These are phyloP conservation scores for Stenocarpella maydis DNA, from an alignment of 2,329 filamentous ascomycete species.

Conservation along the genomic window DNA sequence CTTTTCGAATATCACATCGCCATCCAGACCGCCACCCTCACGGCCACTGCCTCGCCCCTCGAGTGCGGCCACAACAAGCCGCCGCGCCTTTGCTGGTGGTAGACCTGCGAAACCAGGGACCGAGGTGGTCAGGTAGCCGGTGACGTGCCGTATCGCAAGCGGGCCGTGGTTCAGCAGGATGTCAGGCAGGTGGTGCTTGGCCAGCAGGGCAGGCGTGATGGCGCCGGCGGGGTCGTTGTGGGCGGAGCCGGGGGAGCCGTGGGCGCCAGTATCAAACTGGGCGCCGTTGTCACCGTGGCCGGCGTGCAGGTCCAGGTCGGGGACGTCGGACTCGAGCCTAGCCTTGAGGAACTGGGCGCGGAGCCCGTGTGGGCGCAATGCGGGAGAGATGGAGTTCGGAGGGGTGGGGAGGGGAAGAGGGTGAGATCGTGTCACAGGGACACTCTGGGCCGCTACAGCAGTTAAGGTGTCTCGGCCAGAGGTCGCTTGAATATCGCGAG, in stretches of 20 bases:
- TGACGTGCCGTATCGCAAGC: constrained; percentile 92
- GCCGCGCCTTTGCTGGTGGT: constrained; percentile 86
- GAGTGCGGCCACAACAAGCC: constrained; percentile 89
- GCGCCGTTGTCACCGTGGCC: constrained; percentile 56
- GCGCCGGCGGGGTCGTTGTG: constrained; percentile 76
- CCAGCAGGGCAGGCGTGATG: constrained; percentile 86
- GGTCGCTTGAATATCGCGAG: constrained; percentile 72
- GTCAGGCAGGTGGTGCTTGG: constrained; percentile 88
- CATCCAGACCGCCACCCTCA: constrained; percentile 68
- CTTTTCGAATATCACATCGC: constrained; percentile 88
- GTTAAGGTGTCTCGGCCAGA: constrained; percentile 74
- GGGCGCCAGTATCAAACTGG: constrained; percentile 39
- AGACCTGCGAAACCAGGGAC: constrained; percentile 93
- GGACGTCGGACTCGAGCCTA: constrained; percentile 74
- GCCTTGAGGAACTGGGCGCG: constrained; percentile 71
- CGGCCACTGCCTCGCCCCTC: constrained; percentile 75
- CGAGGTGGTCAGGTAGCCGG: constrained; percentile 90
- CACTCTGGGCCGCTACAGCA: constrained; percentile 74
- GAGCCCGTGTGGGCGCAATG: constrained; percentile 81
- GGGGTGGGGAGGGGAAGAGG: constrained; percentile 87
- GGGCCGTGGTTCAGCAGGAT: constrained; percentile 91
- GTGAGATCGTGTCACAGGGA: constrained; percentile 68
- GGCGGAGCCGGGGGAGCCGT: constrained; percentile 52
- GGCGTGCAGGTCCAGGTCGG: constrained; percentile 87
- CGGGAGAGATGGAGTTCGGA: constrained; percentile 93